Evolutionary conservation across 805 yeast genomes (phyloP).

Genomic region (Nakazawaea wyomingensis): DNA sequence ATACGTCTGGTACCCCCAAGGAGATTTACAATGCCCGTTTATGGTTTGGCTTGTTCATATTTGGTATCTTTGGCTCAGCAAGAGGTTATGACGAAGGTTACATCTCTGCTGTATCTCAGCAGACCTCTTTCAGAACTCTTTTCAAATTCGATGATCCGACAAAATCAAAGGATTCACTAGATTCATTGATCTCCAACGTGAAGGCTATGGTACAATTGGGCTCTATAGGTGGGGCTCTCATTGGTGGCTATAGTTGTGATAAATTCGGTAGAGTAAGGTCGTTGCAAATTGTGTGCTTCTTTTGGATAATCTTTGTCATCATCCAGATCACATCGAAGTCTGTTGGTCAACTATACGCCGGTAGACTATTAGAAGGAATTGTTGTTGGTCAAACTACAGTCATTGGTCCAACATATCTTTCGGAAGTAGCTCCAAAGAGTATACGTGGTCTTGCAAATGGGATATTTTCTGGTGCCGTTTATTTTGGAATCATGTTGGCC

Average conservation of each 20-base stretch:
- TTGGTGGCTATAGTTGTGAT: conserved; percentile 45
- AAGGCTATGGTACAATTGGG: conserved; percentile 57
- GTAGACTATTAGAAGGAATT: conserved; percentile 52
- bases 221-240: conserved; percentile 42
- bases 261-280: conserved; percentile 48
- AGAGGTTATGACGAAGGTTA: conserved; percentile 57
- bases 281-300: conserved; percentile 35
- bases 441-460: conserved; percentile 49
- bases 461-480: conserved; percentile 54
- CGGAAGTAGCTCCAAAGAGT: conserved; percentile 48
- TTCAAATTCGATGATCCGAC: conserved; percentile 40
- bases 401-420: conserved; percentile 48
- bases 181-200: conserved; percentile 46
- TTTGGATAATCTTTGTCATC: conserved; percentile 41
- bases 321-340: conserved; percentile 42
- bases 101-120: conserved; percentile 41
- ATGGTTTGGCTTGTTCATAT: conserved; percentile 39
- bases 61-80: conserved; percentile 52
- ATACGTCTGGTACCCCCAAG: conserved; percentile 25
- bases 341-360: conserved; percentile 50
- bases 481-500: conserved; percentile 46
- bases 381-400: conserved; percentile 54
- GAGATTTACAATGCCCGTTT: conserved; percentile 44
- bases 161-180: conserved; percentile 31
- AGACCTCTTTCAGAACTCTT: conserved; percentile 32